Evolutionary conservation across 2,329 filamentous ascomycete species (phyloP), one percentile per base, ranked within the genome.

Genomic region (Tothia fuscella): DNA sequence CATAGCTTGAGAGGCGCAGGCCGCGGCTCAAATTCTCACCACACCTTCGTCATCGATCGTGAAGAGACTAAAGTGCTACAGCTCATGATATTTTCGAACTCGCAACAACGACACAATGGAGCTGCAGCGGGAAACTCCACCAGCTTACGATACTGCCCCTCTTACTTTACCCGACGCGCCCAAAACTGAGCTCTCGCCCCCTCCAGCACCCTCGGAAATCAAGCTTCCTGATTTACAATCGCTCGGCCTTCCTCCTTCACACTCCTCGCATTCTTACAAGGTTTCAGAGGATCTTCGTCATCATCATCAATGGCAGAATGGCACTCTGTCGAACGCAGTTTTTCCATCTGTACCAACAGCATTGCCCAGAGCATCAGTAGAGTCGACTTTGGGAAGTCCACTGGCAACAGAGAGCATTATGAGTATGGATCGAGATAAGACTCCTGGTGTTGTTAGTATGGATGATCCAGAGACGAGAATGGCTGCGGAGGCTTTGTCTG

Each of bases 401-500:
- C 62, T 62, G 48, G 60, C 67, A 43, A 63, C 57, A 5, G 61
- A 58, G 19, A 56, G 60, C 49, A 66, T 63, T 47, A 51, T 53
- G 13, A 61, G 64, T 30, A 59, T 66, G 14, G 54, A 57, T 4
- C 48, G 36, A 3, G 37, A 34, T 31, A 51, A 64, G 36, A 60
- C 63, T 31, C 56, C 57, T 38, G 68, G 65, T 42, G 56, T 58
- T n/a, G 47, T 65, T 26, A 67, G 63, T 30, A 60, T 67, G 49
- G 66, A 69, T 19, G 66, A 70, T 45, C 60, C 63, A 12, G 62
- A 70, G 45, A 66, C 68, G 45, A 57, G 66, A 14, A 53, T 67
- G 38, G 68, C 67, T 5, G 67, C 66, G 16, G 66, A 71, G 53
- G 67, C 67, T 26, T 50, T 71, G 47, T 66, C 64, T 29, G 66